Evolutionary conservation across 495 filamentous ascomycete genomes (phyloP).

Genomic region (Daldinia decipiens): DNA sequence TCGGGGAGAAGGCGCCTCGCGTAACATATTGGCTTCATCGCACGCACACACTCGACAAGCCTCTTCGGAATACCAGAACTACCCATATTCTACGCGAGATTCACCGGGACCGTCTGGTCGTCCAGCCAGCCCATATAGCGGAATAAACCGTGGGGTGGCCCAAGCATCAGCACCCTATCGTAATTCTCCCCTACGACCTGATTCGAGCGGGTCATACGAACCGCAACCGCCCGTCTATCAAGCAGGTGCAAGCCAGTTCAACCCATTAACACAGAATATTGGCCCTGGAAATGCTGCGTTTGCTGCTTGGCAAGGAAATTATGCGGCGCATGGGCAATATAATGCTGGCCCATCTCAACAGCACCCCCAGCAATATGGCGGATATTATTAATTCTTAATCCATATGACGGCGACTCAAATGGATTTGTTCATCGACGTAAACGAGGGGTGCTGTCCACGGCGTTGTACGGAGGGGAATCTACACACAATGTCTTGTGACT

Average conservation of each 20-base stretch:
- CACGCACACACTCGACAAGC: slow-evolving; percentile 49
- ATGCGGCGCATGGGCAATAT: slow-evolving; percentile 24
- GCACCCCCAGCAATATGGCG: slow-evolving; percentile 37
- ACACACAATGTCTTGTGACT: slow-evolving; percentile 1
- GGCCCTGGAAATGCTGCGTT: slow-evolving; percentile 33
- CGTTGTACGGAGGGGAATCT: slow-evolving; percentile 8
- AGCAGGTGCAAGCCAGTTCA: slow-evolving; percentile 35
- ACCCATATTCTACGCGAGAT: slow-evolving; percentile 51
- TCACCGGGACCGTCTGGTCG: slow-evolving; percentile 53
- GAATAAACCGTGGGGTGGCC: slow-evolving; percentile 41
- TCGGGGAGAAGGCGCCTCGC: slow-evolving; percentile 27
- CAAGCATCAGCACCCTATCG: slow-evolving; percentile 52
- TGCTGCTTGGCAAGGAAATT: slow-evolving; percentile 37
- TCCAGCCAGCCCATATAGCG: slow-evolving; percentile 53
- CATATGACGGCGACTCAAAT: background rate
- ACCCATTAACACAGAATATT: slow-evolving; percentile 38
- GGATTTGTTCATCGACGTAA: background rate
- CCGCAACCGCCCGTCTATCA: slow-evolving; percentile 53
- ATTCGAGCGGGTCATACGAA: slow-evolving; percentile 58
- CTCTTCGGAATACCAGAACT: slow-evolving; percentile 49
- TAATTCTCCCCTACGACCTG: slow-evolving; percentile 57
- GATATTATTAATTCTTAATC: slow-evolving; percentile 30
- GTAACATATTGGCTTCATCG: slow-evolving; percentile 36
- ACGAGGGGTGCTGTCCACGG: background rate
- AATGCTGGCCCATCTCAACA: slow-evolving; percentile 20